Evolutionary conservation across 305 asterid species (phyloP).

Genomic region (Lippia alba): DNA sequence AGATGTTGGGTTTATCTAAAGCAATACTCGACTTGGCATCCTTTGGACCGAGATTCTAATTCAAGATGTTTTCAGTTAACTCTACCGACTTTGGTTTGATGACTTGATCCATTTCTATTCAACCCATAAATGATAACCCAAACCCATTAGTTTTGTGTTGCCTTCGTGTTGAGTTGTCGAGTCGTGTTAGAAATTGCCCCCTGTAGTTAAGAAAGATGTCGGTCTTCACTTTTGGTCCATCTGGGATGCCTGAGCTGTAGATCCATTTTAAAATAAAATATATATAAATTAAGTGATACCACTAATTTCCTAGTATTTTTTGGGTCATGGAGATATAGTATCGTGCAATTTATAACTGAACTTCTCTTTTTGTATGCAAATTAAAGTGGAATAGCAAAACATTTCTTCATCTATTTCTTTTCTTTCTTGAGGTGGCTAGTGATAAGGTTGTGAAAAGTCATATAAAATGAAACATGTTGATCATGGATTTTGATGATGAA

Average conservation of each 20-base stretch:
- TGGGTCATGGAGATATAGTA: conserved; percentile 1
- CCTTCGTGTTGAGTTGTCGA: too few relatives aligned
- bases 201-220: not conserved
- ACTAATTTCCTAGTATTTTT: conserved; percentile 8
- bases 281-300: not conserved
- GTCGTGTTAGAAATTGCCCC: too few relatives aligned
- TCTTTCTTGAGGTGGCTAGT: not conserved
- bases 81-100: too few relatives aligned
- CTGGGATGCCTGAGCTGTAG: not conserved
- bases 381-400: not conserved
- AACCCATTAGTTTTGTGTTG: too few relatives aligned
- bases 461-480: conserved; percentile 25
- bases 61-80: too few relatives aligned
- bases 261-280: too few relatives aligned
- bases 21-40: too few relatives aligned
- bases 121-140: too few relatives aligned
- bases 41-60: too few relatives aligned
- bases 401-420: not conserved
- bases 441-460: conserved; percentile 22
- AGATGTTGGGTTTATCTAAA: too few relatives aligned
- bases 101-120: too few relatives aligned
- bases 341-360: conserved; percentile 16
- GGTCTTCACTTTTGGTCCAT: conserved; percentile 20
- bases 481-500: conserved; percentile 21
- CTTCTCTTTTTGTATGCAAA: not conserved